A percentile compares a stretch with the other conserved stretches of the same genome.
Evolutionary conservation across 371 early-diverging fungal species (phyloP).

Genomic region (Rhizopus microsporus): DNA sequence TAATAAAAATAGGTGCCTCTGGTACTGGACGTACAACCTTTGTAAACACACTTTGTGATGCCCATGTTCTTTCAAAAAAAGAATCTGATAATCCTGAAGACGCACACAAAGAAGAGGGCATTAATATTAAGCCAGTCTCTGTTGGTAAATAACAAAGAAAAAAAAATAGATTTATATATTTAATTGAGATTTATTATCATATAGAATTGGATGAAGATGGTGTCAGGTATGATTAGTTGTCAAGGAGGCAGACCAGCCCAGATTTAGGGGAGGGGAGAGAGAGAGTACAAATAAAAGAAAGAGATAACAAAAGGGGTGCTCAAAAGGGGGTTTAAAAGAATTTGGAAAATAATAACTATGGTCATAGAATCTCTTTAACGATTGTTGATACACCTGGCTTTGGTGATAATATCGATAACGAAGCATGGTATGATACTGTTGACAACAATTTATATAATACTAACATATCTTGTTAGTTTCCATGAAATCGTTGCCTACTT

Average conservation of each 20-base stretch:
- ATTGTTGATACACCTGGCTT: slow-evolving; percentile 98
- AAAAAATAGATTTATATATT: neutral
- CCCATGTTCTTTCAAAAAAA: slow-evolving; percentile 68
- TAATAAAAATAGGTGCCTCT: slow-evolving; percentile 62
- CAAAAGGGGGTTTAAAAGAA: neutral
- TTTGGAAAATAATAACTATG: slow-evolving; percentile 1
- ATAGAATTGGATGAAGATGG: slow-evolving; percentile 96
- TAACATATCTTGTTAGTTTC: slow-evolving; percentile 44
- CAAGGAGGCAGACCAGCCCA: slow-evolving; percentile 4
- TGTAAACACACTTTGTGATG: slow-evolving; percentile 95
- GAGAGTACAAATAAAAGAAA: slow-evolving; percentile 3
- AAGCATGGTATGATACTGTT: slow-evolving; percentile 55
- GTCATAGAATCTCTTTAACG: slow-evolving; percentile 67
- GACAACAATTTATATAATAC: neutral
- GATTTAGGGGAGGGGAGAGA: neutral
- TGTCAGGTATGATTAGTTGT: slow-evolving; percentile 48
- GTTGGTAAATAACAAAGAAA: slow-evolving; percentile 51
- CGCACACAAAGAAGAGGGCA: slow-evolving; percentile 90
- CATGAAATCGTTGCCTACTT: slow-evolving; percentile 91
- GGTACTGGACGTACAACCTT: slow-evolving; percentile 99
- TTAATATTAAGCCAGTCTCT: slow-evolving; percentile 83
- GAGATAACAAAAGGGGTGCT: neutral
- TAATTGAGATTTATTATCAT: neutral
- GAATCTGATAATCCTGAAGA: slow-evolving; percentile 81
- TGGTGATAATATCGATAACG: slow-evolving; percentile 91